phyloP scores from a whole-genome alignment of 169 alveolate genomes.

The Eimeria acervulina region DNA sequence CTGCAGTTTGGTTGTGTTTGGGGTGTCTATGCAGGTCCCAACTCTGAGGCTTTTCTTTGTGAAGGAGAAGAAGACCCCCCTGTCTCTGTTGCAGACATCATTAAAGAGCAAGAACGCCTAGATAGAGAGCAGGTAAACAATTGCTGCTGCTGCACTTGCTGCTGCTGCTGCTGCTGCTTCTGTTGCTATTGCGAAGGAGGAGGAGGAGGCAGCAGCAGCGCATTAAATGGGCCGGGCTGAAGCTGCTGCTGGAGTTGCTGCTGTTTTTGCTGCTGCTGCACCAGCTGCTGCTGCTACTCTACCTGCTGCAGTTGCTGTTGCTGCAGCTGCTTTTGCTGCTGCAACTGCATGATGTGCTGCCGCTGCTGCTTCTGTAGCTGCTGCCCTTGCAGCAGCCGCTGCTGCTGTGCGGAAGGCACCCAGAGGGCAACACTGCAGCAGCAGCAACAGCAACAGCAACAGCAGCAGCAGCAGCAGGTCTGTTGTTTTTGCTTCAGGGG shows the following conservation, averaged over 20 bases:
- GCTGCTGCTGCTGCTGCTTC: conserved; percentile 8
- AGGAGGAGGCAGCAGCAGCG: neutral
- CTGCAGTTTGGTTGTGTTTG: neutral
- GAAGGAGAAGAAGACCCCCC: neutral
- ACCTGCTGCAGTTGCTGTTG: neutral
- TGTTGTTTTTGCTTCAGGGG: neutral
- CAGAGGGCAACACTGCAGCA: neutral
- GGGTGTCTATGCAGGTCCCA: neutral
- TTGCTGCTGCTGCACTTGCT: neutral
- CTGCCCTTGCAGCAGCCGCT: neutral
- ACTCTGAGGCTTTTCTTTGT: neutral
- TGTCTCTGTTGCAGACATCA: conserved; percentile 9
- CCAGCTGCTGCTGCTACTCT: neutral
- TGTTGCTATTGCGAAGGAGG: neutral
- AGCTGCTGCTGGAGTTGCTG: neutral
- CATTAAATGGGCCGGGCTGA: too few species aligned
- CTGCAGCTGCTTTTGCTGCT: neutral
- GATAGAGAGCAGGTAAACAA: neutral
- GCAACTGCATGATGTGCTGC: neutral
- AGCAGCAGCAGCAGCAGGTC: neutral
- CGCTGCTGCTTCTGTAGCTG: neutral
- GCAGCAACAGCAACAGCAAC: neutral
- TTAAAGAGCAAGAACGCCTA: neutral
- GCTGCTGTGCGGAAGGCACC: too few species aligned
- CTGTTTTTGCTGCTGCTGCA: neutral